Evolutionary conservation across 2,329 filamentous ascomycete species (phyloP), one percentile per base, ranked within the genome.

Genomic region (Emmonsia crescens): DNA sequence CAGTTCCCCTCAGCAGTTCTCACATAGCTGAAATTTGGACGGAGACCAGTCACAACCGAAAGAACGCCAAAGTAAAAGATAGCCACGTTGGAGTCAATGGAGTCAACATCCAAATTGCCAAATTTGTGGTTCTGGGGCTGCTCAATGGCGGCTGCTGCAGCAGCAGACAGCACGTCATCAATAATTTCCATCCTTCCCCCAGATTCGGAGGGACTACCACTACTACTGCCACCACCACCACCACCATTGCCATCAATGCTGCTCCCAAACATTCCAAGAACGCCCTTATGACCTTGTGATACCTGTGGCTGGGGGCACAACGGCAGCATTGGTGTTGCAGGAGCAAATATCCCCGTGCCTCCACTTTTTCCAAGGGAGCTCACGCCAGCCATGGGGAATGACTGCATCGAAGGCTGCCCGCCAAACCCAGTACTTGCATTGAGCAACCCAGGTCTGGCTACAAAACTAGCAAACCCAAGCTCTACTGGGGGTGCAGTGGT

Each of bases 11-110:
- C 52, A n/a, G 27, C 46, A 29, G 58, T 66, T 36, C 65, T 58
- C 27, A 62, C 65, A 62, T 67, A 73, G 0, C 68, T 60, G 48
- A 72, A 72, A 1, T 57, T 60, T 0, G 73, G 71, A 6, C 63
- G 52, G 10, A 75, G 65, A 8, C 64, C 54, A 12, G 66, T 66
- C 56, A 71, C 67, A 6, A 69, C 61, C 1, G 65, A 61, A 5
- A 76, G 51, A 1, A 73, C 67, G 12, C 70, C 71, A 60, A 74
- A 75, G 59, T 66, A 70, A 21, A 73, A 75, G 5, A 75, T 51
- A 0, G 69, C 65, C 24, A 68, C 63, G 4, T 64, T 59, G n/a
- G 60, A 57, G 9, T 59, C 61, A 55, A 73, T 40, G 1, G 27
- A 49, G 2, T 51, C 48, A 36, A 66, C 14, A 16, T 63, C 58